Evolutionary conservation across 225 moss, liverwort and hornwort genomes (phyloP), one percentile per base, ranked within the genome.

Genomic region (Pleurozium schreberi): DNA sequence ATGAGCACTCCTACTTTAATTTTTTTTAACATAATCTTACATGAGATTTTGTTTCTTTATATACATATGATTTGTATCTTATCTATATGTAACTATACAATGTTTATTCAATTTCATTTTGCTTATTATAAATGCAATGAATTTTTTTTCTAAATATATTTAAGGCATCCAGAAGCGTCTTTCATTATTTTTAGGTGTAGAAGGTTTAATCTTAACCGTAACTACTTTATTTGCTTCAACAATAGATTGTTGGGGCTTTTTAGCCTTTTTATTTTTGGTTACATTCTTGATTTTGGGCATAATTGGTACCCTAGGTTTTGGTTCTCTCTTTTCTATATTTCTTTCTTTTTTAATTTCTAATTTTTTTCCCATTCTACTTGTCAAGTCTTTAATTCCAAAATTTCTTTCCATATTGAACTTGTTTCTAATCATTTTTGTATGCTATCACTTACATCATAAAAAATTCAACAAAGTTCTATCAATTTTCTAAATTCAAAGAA

Each of bases 171-270:
- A 92, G 33, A 92, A 88, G 12, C 11, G 36, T 55, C 88, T 88
- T 82, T 64, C 36, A 18, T 1, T 52, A n/a, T 77, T 28, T 68
- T 92, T 92, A 7, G 76, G 53, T 53, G 33, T 26, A 17, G 67
- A 27, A 77, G 18, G 30, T 27, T 88, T 90, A 43, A 31, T 43
- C 70, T 83, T 92, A 18, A 92, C 18, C 0, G 23, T 18, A 7
- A 92, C 11, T 42, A 88, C 21, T 34, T 92, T 90, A 70, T 90
- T 92, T 69, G 83, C 90, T 82, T 92, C 92, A 26, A 92, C 18
- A 58, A 92, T 92, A 18, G 90, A 90, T 64, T 20, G 62, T 88
- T 85, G 75, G 22, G 64, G 6, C 18, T 88, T 88, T 50, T 90
- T 90, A 15, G 11, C 10, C 36, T 90, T 90, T 34, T 58, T 92